A percentile compares a stretch with the other conserved stretches of the same genome.
Conservation (phyloP, 305 asterid genomes). For the Solanum hybrid region DNA sequence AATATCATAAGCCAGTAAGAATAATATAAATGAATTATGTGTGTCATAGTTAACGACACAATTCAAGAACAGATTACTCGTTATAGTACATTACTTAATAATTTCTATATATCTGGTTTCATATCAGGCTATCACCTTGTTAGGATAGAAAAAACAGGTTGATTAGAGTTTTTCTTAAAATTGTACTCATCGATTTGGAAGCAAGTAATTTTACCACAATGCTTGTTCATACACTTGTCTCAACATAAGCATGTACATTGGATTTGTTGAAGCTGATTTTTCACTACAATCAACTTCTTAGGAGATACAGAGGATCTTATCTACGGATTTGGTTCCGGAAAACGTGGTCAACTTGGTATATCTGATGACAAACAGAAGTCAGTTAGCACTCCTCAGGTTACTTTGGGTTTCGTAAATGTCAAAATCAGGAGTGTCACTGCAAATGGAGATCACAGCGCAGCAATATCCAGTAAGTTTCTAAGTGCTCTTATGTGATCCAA, state of each 20-base stretch:
- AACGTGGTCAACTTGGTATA: constrained; percentile 81
- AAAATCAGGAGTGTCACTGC: constrained; percentile 33
- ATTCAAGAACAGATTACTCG: background rate
- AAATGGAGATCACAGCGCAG: constrained; percentile 95
- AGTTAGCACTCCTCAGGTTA: constrained; percentile 46
- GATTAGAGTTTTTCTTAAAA: background rate
- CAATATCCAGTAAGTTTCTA: constrained; percentile 51
- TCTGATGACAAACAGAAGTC: constrained; percentile 46
- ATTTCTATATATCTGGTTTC: background rate
- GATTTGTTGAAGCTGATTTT: background rate
- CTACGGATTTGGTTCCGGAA: constrained; percentile 80
- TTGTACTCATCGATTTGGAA: background rate
- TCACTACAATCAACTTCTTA: background rate
- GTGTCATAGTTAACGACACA: background rate
- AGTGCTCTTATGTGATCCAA: background rate
- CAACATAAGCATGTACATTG: background rate
- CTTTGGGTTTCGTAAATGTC: constrained; percentile 42
- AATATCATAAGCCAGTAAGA: background rate
- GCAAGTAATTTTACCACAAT: background rate
- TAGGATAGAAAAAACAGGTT: background rate
- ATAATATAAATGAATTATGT: background rate
- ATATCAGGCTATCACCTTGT: background rate
- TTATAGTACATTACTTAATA: background rate
- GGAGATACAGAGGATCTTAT: constrained; percentile 38
- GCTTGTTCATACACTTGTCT: background rate